phyloP scores from a whole-genome alignment of 768 basidiomycete genomes.

The Collybiopsis confluens region DNA sequence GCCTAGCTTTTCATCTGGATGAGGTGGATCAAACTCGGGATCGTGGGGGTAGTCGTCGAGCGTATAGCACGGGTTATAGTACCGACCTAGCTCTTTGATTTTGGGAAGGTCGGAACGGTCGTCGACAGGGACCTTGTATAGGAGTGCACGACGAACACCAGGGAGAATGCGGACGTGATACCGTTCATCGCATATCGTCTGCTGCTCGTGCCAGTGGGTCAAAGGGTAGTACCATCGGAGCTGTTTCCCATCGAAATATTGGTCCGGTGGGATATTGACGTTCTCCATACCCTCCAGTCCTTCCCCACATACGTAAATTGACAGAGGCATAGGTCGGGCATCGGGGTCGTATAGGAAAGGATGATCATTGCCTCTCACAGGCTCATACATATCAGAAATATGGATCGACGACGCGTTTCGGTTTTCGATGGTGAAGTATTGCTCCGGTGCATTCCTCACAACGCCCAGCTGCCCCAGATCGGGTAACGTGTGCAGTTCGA shows the following conservation, averaged over 20 bases:
- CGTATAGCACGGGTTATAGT: background rate
- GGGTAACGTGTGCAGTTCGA: constrained; percentile 10
- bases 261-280: constrained; percentile 27
- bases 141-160: constrained; percentile 38
- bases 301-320: constrained; percentile 28
- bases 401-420: constrained; percentile 18
- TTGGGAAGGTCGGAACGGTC: constrained; percentile 28
- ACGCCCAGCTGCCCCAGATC: constrained; percentile 7
- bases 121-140: constrained; percentile 30
- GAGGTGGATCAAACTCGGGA: constrained; percentile 8
- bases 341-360: constrained; percentile 18
- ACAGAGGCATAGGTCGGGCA: constrained; percentile 34
- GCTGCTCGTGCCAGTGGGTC: constrained; percentile 21
- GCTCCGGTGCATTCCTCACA: background rate
- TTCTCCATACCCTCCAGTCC: constrained; percentile 29
- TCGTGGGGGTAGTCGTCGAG: background rate
- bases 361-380: constrained; percentile 24
- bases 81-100: constrained; percentile 14
- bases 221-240: constrained; percentile 17
- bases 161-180: constrained; percentile 31
- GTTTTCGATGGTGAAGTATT: constrained; percentile 21
- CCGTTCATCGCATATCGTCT: constrained; percentile 22
- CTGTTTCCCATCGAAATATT: constrained; percentile 1
- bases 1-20: constrained; percentile 5
- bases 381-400: constrained; percentile 36